A percentile compares a stretch with the other conserved stretches of the same genome.
Evolutionary conservation across 768 basidiomycete genomes (phyloP).

Genomic region (Termitomyces sp.): DNA sequence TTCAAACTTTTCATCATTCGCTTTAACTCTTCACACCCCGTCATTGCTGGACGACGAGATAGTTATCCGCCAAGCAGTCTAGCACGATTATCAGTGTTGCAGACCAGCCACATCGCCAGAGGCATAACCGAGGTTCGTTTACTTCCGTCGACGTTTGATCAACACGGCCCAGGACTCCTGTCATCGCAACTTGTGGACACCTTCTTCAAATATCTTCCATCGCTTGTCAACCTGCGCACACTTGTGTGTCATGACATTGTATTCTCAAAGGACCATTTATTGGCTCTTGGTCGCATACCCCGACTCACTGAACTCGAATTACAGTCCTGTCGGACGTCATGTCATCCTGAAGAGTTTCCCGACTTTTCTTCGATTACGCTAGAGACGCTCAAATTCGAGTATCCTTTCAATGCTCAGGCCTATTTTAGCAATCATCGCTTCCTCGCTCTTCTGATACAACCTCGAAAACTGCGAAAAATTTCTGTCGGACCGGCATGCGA

Average conservation of each 20-base stretch:
- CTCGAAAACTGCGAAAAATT: constrained; percentile 9
- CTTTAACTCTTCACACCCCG: background rate
- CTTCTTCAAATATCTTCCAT: constrained; percentile 13
- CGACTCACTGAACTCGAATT: constrained; percentile 16
- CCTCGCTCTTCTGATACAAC: constrained; percentile 10
- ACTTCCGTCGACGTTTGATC: constrained; percentile 6
- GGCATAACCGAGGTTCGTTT: constrained; percentile 16
- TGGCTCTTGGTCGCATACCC: constrained; percentile 8
- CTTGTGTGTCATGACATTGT: constrained; percentile 16
- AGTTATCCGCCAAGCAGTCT: background rate
- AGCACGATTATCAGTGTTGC: constrained; percentile 9
- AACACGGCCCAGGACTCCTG: background rate
- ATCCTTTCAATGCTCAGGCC: constrained; percentile 9
- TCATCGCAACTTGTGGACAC: constrained; percentile 8
- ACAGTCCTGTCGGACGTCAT: constrained; percentile 15
- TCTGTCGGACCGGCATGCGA: constrained; percentile 12
- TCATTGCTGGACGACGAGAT: constrained; percentile 6
- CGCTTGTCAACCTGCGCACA: constrained; percentile 9
- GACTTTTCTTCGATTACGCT: constrained; percentile 5
- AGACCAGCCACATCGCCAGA: constrained; percentile 6
- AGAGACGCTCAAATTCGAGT: constrained; percentile 11
- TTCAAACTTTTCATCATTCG: constrained; percentile 17
- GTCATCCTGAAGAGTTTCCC: constrained; percentile 9
- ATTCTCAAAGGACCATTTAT: constrained; percentile 7
- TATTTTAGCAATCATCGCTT: constrained; percentile 9